Base-by-base conservation (phyloP, 2,329 filamentous ascomycete species). In the Fusarium palustre region DNA sequence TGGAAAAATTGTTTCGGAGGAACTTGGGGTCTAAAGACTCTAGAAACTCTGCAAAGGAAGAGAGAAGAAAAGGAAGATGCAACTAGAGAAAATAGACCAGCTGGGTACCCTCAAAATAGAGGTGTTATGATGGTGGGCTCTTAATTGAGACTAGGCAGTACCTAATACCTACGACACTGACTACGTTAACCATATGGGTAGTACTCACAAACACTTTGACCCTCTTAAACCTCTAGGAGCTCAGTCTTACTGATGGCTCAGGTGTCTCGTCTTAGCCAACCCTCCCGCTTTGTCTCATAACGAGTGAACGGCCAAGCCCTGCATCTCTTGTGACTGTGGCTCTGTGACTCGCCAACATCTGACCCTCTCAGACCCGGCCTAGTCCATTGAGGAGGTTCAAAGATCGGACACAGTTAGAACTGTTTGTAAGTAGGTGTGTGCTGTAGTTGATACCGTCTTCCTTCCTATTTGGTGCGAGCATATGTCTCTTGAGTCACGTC, bases 291-390 rank as follows among this genome's bases (percentile, higher is more conserved):
- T 41, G 61, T 66, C 66, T 69, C 66, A 66, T 61, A 58, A 20
- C 66, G 34, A 69, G 60, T 30, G 54, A 53, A 65, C 25, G 25
- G 36, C 56, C 56, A 41, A 47, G 45, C 56, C 57, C 59, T 57
- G 46, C 55, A 57, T 48, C 64, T 70, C 67, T 70, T 70, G 67
- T 70, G 63, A 70, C 63, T 70, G 63, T 70, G 58, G 54, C 50
- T 70, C 59, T 70, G 67, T 68, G 67, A 70, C 67, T 70, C 55
- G 67, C 56, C 49, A 64, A 60, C 67, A 70, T 70, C 63, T 70
- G 67, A 70, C 67, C 67, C 58, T 70, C 54, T 55, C 64, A 39
- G 50, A 38, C 48, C 60, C 47, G 61, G 57, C 50, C 33, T 20
- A 55, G 38, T 30, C 20, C 53, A 55, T 61, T 33, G 48, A 49